phyloP scores from a whole-genome alignment of 495 filamentous ascomycete species.

The Penicillium pulvis region DNA sequence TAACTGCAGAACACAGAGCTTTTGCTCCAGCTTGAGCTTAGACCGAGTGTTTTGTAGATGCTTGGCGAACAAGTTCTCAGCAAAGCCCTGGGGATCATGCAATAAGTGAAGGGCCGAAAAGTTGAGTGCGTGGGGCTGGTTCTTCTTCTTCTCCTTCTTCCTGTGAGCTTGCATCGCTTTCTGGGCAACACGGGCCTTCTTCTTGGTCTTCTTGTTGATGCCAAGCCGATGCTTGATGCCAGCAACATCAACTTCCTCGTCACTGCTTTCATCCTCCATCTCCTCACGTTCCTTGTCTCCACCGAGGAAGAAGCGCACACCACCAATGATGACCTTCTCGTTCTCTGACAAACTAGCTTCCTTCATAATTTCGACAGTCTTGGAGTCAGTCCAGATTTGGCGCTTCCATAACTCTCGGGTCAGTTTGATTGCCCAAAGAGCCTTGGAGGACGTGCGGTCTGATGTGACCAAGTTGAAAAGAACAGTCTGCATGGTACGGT shows the following conservation, averaged over 20 bases:
- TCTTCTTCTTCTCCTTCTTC: constrained; percentile 85
- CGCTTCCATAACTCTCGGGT: constrained; percentile 87
- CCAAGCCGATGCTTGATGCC: constrained; percentile 79
- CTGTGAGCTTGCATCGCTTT: constrained; percentile 71
- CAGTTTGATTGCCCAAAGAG: constrained; percentile 91
- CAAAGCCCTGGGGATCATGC: constrained; percentile 93
- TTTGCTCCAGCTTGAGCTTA: constrained; percentile 88
- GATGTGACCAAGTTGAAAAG: constrained; percentile 87
- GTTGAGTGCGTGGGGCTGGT: constrained; percentile 81
- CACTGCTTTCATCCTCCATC: constrained; percentile 82
- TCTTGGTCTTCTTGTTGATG: constrained; percentile 96
- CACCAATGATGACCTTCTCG: constrained; percentile 84
- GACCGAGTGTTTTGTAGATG: constrained; percentile 86
- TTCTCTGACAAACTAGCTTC: constrained; percentile 80
- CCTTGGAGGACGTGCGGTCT: constrained; percentile 80
- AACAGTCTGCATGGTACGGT: constrained; percentile 87
- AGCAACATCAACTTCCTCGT: constrained; percentile 77
- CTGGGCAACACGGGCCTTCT: constrained; percentile 75
- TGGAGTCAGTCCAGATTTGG: constrained; percentile 85
- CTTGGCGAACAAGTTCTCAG: constrained; percentile 85
- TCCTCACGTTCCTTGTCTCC: constrained; percentile 95
- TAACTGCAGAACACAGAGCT: constrained; percentile 83
- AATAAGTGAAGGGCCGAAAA: constrained; percentile 98
- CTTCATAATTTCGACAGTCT: constrained; percentile 93
- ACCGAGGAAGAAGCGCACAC: constrained; percentile 91